These are phyloP conservation scores for Colletotrichum lupini DNA, from an alignment of 2,329 filamentous ascomycete genomes.

Conservation along the genomic window DNA sequence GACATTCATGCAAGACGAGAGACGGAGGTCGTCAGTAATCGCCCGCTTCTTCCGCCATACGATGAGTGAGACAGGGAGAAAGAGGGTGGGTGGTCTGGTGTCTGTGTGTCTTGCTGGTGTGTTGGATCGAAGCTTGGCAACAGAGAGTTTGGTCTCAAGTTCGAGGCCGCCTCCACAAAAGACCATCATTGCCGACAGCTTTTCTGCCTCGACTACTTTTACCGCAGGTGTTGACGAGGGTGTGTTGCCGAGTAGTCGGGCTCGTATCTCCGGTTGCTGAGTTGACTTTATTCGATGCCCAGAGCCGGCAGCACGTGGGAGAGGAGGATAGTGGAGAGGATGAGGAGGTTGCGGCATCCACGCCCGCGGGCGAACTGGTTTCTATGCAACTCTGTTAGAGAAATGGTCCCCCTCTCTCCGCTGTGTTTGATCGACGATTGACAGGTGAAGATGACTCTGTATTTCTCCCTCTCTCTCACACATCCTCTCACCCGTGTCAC, in stretches of 20 bases:
- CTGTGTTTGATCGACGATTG: constrained; percentile 26
- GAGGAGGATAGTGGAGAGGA: background rate
- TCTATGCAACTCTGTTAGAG: constrained; percentile 8
- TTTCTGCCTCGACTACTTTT: background rate
- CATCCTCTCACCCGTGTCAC: background rate
- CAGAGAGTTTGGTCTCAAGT: constrained; percentile 14
- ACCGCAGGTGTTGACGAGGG: background rate
- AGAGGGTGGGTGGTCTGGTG: background rate
- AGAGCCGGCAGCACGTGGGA: background rate
- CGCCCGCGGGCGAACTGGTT: constrained; percentile 4
- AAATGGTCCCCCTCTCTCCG: background rate
- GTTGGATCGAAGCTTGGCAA: constrained; percentile 1
- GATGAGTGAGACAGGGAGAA: background rate
- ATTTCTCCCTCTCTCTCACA: background rate
- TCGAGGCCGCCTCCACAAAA: constrained; percentile 16
- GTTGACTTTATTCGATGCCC: constrained; percentile 4
- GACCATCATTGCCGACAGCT: background rate
- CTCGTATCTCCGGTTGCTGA: background rate
- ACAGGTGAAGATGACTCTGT: background rate
- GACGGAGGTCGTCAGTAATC: background rate
- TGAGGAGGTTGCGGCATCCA: background rate
- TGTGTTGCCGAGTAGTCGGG: background rate
- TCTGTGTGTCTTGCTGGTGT: background rate
- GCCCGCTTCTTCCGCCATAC: too few relatives aligned
- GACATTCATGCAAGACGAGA: background rate